Base-by-base conservation (phyloP, 306 rosid species). In the Rosa chinensis region DNA sequence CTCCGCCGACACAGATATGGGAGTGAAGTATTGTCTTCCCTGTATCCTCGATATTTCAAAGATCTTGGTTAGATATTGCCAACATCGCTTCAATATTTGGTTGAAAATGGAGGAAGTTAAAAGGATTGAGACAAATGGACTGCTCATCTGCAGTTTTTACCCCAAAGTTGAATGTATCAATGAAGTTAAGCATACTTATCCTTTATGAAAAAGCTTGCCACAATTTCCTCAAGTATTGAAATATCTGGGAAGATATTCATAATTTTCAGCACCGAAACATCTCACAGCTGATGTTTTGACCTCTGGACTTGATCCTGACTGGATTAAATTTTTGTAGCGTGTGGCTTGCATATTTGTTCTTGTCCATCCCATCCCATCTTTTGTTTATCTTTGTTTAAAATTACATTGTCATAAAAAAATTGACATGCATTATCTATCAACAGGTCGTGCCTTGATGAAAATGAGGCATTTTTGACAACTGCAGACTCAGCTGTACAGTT, bases 361-460 rank as follows among this genome's bases (percentile, higher is more conserved):
- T 20, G 32, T n/a, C 43, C 67, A 18, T 37, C 32, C 47, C 8
- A 14, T 47, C 13, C 6, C 23, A 32, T 73, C 56, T 53, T 53
- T 53, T 4, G 18, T n/a, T 25, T 48, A n/a, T 52, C 14, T 20
- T 53, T 53, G 52, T 74, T 10, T 73, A 37, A 53, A 37, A n/a
- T n/a, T 20, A 4, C 10, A 2, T 18, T 69, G 10, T 9, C 35
- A 20, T 18, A 20, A 44, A 10, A 23, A 42, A n/a, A 4, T 10
- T 69, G 53, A n/a, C 28, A n/a, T 18, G 12, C 62, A 49, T 80
- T 85, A 61, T 71, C 45, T 82, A 45, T 83, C 81, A 70, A 55
- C 87, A 95, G 98, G 98, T 92, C 99, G 23, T 12, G 40, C 83
- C 97, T 95, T 67, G 98, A 95, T 63, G 98, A 91, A 83, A 88